Base-by-base conservation (phyloP, 306 rosid species). In the Casuarina glauca region DNA sequence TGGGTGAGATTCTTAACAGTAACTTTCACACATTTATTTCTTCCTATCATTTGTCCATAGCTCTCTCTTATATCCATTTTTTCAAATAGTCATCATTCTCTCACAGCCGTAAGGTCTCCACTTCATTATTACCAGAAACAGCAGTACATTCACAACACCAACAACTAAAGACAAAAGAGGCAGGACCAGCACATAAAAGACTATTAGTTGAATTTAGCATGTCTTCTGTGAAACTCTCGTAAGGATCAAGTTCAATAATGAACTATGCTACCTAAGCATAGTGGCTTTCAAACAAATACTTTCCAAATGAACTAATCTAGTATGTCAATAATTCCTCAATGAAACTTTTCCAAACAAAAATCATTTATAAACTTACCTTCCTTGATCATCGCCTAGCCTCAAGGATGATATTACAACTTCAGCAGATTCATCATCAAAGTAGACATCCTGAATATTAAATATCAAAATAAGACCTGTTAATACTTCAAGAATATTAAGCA, bases 341-440 rank as follows among this genome's bases (percentile, higher is more conserved):
- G n/a, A 7, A 42, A 12, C 42, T 67, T 67, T 48, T 16, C 70
- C 16, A 67, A 67, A 67, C 26, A 67, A 48, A 67, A 42, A 42
- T 42, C 4, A 51, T 39, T 80, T 52, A 15, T 49, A 73, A 81
- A 86, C 97, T 84, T 73, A 96, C 99, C 99, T 93, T 83, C 99
- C 99, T 79, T 93, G 94, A 61, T 96, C 99, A 81, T 93, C 98
- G 67, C 97, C 87, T 16, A 96, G 98, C 82, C 98, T 88, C 63
- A 96, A 83, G 74, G 97, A 91, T 20, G 99, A 96, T 87, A 96
- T 91, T 67, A 91, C 97, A 26, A 93, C 98, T 85, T 96, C 98
- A 49, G 98, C 97, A 79, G 98, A 96, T 70, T 96, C 99, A 68
- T 96, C 98, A 55, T 90, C 97, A 87, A 93, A 96, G 88, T 96